These are phyloP conservation scores for Mortierella sp. DNA, from an alignment of 371 early-diverging fungal species.

Conservation along the genomic window DNA sequence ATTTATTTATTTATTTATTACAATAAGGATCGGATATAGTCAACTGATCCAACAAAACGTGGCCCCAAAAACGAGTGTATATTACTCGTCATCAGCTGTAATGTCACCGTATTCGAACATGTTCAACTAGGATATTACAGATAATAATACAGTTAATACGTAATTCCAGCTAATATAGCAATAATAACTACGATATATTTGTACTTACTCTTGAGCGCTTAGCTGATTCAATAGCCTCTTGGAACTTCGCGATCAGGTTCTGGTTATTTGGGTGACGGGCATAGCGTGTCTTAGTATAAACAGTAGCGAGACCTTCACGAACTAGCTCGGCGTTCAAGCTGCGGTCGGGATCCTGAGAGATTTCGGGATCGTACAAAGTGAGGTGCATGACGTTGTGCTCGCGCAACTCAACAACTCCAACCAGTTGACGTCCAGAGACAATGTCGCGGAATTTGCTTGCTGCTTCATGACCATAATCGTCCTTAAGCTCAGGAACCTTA, in stretches of 20 bases:
- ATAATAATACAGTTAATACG: background rate
- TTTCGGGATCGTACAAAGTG: constrained; percentile 78
- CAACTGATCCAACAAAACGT: constrained; percentile 8
- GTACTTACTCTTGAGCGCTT: constrained; percentile 73
- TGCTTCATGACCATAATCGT: constrained; percentile 86
- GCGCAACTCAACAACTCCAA: constrained; percentile 81
- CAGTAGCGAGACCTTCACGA: constrained; percentile 80
- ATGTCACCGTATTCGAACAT: constrained; percentile 94
- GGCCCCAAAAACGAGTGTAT: constrained; percentile 31
- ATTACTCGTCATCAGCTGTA: constrained; percentile 77
- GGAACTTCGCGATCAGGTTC: constrained; percentile 63
- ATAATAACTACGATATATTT: background rate
- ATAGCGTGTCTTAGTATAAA: constrained; percentile 70
- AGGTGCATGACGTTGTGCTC: constrained; percentile 72
- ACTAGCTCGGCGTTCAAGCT: constrained; percentile 87
- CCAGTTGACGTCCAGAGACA: constrained; percentile 77
- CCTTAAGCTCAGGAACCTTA: constrained; percentile 71
- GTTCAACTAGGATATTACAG: constrained; percentile 61
- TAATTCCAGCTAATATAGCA: background rate
- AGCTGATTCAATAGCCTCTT: constrained; percentile 67
- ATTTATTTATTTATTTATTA: background rate
- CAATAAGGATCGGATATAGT: background rate
- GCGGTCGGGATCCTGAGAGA: constrained; percentile 70
- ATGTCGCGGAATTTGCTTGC: constrained; percentile 75
- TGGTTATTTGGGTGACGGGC: constrained; percentile 65